phyloP scores from a whole-genome alignment of 805 yeast genomes.

The Metschnikowia baotianmanensis region DNA sequence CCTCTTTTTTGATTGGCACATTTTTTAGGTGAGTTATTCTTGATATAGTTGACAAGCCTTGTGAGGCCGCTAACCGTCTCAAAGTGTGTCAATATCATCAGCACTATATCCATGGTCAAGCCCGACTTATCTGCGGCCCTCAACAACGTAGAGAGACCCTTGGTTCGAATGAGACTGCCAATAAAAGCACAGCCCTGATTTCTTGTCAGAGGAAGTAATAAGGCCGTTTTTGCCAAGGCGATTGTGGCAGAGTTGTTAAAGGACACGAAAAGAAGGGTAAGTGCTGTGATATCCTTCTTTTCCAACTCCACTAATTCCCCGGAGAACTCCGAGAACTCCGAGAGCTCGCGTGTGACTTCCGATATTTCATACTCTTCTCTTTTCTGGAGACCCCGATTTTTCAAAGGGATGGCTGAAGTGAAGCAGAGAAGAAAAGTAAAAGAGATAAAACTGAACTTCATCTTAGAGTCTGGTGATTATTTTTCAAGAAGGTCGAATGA shows the following conservation, averaged over 20 bases:
- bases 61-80: conserved; percentile 20
- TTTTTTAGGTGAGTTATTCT: too few relatives aligned
- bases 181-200: conserved; percentile 24
- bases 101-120: conserved; percentile 26
- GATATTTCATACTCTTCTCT: conserved; percentile 4
- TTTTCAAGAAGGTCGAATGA: too few relatives aligned
- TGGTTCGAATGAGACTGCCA: conserved; percentile 23
- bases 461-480: neutral
- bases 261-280: conserved; percentile 23
- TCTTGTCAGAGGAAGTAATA: conserved; percentile 25
- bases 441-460: conserved; percentile 10
- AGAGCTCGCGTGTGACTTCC: conserved; percentile 3
- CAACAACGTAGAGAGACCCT: conserved; percentile 23
- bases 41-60: conserved; percentile 14
- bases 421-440: conserved; percentile 7
- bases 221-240: conserved; percentile 21
- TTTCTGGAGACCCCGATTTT: conserved; percentile 1
- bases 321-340: too few relatives aligned
- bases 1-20: too few relatives aligned
- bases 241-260: conserved; percentile 25
- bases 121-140: conserved; percentile 26
- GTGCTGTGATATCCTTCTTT: conserved; percentile 19
- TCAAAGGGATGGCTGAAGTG: conserved; percentile 13
- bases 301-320: conserved; percentile 6
- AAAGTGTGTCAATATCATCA: conserved; percentile 21